These are phyloP conservation scores for Solanum chacoense DNA, from an alignment of 305 asterid genomes.

Conservation along the genomic window DNA sequence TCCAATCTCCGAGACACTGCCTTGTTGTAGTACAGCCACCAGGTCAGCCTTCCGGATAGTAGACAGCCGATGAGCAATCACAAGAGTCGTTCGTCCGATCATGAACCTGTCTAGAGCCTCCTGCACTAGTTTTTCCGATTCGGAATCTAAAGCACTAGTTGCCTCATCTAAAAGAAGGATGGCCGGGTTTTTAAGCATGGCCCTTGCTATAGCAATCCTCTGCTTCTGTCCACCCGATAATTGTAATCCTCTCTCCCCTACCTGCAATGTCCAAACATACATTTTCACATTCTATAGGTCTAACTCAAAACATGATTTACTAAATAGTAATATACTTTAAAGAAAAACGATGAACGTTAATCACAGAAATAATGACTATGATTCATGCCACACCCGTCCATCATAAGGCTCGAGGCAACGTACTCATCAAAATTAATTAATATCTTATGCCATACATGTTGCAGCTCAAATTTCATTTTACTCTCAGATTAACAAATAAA, in stretches of 20 bases:
- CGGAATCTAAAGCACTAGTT: conserved; percentile 55
- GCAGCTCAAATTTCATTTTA: background rate
- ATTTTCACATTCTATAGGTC: background rate
- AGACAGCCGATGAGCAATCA: conserved; percentile 95
- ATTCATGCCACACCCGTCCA: background rate
- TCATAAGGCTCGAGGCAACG: background rate
- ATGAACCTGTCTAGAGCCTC: conserved; percentile 98
- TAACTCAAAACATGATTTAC: background rate
- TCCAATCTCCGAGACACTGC: conserved; percentile 79
- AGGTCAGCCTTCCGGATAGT: conserved; percentile 94
- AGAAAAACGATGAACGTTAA: background rate
- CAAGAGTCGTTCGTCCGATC: conserved; percentile 95
- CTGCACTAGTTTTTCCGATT: conserved; percentile 94
- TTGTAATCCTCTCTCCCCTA: conserved; percentile 50
- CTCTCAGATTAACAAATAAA: background rate
- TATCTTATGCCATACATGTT: background rate
- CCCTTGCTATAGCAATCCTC: conserved; percentile 50
- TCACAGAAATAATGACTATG: background rate
- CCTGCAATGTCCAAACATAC: conserved; percentile 17
- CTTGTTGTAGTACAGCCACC: conserved; percentile 92
- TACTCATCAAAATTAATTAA: background rate
- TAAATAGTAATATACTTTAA: background rate
- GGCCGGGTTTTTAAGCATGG: conserved; percentile 46
- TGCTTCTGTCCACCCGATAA: conserved; percentile 54
- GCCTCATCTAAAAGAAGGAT: conserved; percentile 46